These are phyloP conservation scores for Penicillium brasilianum DNA, from an alignment of 2,329 filamentous ascomycete genomes.

Conservation along the genomic window DNA sequence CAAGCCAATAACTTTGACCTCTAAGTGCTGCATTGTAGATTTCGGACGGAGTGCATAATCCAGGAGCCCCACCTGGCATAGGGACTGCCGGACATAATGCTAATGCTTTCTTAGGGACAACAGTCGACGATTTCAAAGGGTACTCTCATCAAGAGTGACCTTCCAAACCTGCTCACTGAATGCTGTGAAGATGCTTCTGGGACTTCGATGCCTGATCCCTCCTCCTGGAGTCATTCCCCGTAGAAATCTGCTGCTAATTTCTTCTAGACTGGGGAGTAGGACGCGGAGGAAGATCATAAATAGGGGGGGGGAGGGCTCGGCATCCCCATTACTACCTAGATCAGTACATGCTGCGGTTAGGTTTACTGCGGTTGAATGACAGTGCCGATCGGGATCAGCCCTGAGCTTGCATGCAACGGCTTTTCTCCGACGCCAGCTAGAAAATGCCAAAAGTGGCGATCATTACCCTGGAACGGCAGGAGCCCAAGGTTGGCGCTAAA, in stretches of 20 bases:
- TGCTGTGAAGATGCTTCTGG: not conserved
- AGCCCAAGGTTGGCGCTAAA: not conserved
- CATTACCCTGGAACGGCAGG: constrained; percentile 10
- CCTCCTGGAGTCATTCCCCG: not conserved
- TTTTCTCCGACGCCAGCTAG: not conserved
- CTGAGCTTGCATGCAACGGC: not conserved
- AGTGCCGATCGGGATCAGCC: constrained; percentile 17
- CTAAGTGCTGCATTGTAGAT: not conserved
- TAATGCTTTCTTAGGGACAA: not conserved
- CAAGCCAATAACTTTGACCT: not conserved
- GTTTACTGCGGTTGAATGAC: constrained; percentile 8
- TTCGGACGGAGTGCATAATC: not conserved
- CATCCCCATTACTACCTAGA: not conserved
- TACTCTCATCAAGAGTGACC: not conserved
- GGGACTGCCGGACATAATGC: too few species aligned
- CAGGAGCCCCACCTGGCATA: not conserved
- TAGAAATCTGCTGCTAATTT: too few species aligned
- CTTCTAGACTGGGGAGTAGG: not conserved
- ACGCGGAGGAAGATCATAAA: not conserved
- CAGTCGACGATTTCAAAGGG: not conserved
- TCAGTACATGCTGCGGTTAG: not conserved
- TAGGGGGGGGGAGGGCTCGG: not conserved
- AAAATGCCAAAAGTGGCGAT: constrained; percentile 1
- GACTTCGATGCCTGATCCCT: not conserved
- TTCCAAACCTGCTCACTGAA: not conserved